Base-by-base conservation (phyloP, 169 alveolate species). In the Cryptosporidium bovis region DNA sequence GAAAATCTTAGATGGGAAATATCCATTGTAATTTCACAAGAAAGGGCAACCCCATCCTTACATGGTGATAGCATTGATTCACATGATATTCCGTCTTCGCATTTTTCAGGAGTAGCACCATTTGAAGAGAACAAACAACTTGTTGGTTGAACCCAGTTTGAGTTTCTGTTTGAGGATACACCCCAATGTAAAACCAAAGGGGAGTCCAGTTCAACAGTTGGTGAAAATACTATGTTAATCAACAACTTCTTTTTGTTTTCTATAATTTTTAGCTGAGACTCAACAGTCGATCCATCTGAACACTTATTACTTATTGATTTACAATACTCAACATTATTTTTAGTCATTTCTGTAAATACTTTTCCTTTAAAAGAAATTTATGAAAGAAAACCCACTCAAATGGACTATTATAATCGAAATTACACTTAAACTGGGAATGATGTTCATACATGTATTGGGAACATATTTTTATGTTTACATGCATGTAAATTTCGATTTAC, bases 151-250 rank as follows among this genome's bases (percentile, higher is more conserved):
- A 24, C 29, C 87, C 87, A 77, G 16, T 60, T 62, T 13, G 77
- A 34, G 33, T 31, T n/a, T 6, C 33, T 66, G n/a, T 53, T 62
- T 36, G 65, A 34, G 56, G 40, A 51, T 24, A 69, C 51, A 5
- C 87, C 87, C 87, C 87, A 77, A 77, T 77, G 87, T 20, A 77
- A 71, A 8, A 6, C 46, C 1, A 62, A 24, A 27, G n/a, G 18
- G 33, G 24, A 27, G 13, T 62, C 67, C 7, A 62, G 15, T n/a
- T 24, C 50, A 31, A 40, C 36, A 33, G 46, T 6, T 18, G 77
- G 62, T 2, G 2, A 24, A 40, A 58, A 77, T 58, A 60, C 20
- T 34, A 77, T 44, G 44, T 50, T 40, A 15, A 77, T 34, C 33
- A 20, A 13, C 29, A 77, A n/a, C 1, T n/a, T 16, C 40, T 40